These are phyloP conservation scores for Silene uniflora DNA, from an alignment of 148 eudicot species.

Conservation along the genomic window DNA sequence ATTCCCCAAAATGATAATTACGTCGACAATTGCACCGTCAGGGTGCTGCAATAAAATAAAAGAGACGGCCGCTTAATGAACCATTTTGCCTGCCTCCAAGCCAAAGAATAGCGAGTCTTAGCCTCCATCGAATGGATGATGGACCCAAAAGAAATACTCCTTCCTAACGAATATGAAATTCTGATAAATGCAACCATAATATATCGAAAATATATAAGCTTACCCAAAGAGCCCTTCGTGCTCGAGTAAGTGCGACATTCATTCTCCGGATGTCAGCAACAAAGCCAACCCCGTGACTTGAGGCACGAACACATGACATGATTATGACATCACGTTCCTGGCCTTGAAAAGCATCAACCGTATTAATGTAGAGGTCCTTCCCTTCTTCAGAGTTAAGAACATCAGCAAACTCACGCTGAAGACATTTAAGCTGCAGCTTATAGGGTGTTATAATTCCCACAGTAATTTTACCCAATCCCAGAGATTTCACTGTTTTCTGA, in stretches of 20 bases:
- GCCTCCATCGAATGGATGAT: no score
- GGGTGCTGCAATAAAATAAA: no score
- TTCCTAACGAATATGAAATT: no score
- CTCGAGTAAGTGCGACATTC: constrained; percentile 99
- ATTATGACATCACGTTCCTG: constrained; percentile 97
- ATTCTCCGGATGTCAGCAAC: constrained; percentile 96
- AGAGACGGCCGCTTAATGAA: no score
- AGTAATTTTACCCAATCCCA: constrained; percentile 61
- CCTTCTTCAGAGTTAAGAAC: constrained; percentile 79
- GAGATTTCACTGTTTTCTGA: constrained; percentile 61
- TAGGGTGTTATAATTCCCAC: constrained; percentile 95
- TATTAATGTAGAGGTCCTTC: constrained; percentile 82
- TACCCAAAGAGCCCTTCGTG: constrained; percentile 96
- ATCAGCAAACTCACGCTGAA: constrained; percentile 88
- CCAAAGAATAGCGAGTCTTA: no score
- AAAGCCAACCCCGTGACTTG: constrained; percentile 88
- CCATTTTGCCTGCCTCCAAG: no score
- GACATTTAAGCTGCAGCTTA: constrained; percentile 88
- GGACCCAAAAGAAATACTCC: no score
- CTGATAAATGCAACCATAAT: neutral
- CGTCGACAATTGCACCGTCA: no score
- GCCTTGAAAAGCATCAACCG: constrained; percentile 97
- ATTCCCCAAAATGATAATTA: no score
- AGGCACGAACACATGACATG: constrained; percentile 99
- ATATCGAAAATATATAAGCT: constrained; percentile 3